Base-by-base conservation (phyloP, 345 rosid species). In the Eucalyptus cloeziana region DNA sequence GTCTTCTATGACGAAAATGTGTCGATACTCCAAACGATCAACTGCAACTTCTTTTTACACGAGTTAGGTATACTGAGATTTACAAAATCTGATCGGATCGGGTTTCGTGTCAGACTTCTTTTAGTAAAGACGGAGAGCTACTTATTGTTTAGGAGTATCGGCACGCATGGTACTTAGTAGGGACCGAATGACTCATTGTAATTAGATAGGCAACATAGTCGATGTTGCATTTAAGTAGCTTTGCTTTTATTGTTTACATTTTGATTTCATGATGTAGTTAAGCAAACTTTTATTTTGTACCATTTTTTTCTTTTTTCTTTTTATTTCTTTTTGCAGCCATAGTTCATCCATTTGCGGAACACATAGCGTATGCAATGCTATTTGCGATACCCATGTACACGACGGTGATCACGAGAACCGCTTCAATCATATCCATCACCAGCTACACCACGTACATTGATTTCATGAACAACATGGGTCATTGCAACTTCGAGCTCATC, bases 401-500 rank as follows among this genome's bases (percentile, higher is more conserved):
- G 5, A 91, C 92, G 1, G 0, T 91, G 7, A 5, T 88, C 1
- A 83, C 83, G 0, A 83, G 91, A 71, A 94, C 91, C 7, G 91
- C 86, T 1, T 94, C 96, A 2, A 49, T 93, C 0, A 40, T n/a
- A 37, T 79, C 90, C 30, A 19, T 83, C 1, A 9, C 14, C 8
- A 89, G 90, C 33, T 95, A 95, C 86, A 7, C 91, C 30, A 31
- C 50, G 3, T 93, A 89, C 90, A 90, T 94, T 49, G 94, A 93
- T 45, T 89, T 93, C 80, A 91, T 93, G 93, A 91, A 93, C 91
- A 92, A 93, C 54, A 89, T 93, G 95, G 96, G 96, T 4, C 96
- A 95, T 86, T 95, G 96, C 90, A 95, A 94, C 91, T 95, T 95
- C 62, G 96, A 95, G 88, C 37, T 93, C 83, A 37, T 93, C 45